A percentile compares a stretch with the other conserved stretches of the same genome.
These are phyloP conservation scores for Candida piceae DNA, from an alignment of 805 yeast species.

Conservation along the genomic window DNA sequence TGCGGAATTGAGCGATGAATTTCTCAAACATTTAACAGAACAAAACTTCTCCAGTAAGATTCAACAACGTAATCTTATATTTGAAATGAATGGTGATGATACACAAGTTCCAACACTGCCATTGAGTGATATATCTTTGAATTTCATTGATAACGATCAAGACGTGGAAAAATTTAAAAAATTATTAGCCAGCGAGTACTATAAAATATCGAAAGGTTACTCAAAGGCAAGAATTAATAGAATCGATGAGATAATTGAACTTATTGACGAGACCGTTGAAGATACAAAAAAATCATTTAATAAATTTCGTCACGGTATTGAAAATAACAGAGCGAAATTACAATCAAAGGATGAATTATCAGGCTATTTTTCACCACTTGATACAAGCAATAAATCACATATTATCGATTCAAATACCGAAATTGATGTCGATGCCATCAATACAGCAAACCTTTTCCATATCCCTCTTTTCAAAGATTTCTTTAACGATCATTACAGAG, in stretches of 20 bases:
- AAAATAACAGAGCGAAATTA: constrained; percentile 4
- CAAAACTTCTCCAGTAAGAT: constrained; percentile 9
- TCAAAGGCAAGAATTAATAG: constrained; percentile 25
- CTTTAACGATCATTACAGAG: constrained; percentile 12
- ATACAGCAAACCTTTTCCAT: constrained; percentile 6
- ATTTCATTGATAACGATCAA: constrained; percentile 10
- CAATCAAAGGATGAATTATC: constrained; percentile 1
- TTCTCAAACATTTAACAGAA: constrained; percentile 5
- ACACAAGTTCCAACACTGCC: constrained; percentile 3
- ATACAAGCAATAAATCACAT: background rate
- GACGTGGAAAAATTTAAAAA: constrained; percentile 16
- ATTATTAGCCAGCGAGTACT: constrained; percentile 28
- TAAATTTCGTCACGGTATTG: constrained; percentile 14
- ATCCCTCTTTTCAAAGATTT: constrained; percentile 11
- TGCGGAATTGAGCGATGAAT: constrained; percentile 2
- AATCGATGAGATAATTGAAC: constrained; percentile 28
- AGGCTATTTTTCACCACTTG: background rate
- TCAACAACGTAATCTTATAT: constrained; percentile 4
- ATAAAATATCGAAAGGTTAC: constrained; percentile 26
- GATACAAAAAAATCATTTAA: constrained; percentile 17
- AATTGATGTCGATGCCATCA: constrained; percentile 3
- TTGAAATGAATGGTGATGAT: constrained; percentile 1
- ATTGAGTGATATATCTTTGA: background rate
- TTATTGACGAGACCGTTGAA: constrained; percentile 28
- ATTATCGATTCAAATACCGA: background rate